Percentiles rank a stretch among this genome's conserved stretches.
Conservation (phyloP, 768 basidiomycete species). For the Punctularia strigosozonata region DNA sequence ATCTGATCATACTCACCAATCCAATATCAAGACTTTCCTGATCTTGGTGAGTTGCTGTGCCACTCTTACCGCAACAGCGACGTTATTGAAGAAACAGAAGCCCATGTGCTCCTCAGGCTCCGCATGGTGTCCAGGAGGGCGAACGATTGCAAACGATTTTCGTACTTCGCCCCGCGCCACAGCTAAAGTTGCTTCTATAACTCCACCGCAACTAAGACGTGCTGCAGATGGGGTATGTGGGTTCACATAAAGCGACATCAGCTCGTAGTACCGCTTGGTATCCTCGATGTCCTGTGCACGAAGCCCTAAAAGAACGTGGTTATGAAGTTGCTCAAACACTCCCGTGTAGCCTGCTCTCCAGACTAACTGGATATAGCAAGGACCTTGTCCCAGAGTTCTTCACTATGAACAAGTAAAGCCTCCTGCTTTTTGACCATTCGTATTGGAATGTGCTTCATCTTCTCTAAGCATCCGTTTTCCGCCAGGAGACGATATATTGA, state of each 20-base stretch:
- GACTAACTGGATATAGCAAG: constrained; percentile 24
- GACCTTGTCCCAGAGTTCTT: constrained; percentile 88
- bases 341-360: background rate
- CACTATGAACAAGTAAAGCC: constrained; percentile 80
- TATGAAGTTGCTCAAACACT: constrained; percentile 5
- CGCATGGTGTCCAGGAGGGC: constrained; percentile 96
- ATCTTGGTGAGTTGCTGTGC: constrained; percentile 58
- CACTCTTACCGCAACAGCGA: constrained; percentile 82
- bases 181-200: constrained; percentile 79
- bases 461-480: constrained; percentile 41
- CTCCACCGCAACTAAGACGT: constrained; percentile 85
- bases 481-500: constrained; percentile 59
- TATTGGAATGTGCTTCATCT: constrained; percentile 73
- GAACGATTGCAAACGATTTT: constrained; percentile 89
- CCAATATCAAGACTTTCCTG: constrained; percentile 82
- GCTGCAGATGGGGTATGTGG: constrained; percentile 77
- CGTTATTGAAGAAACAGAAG: constrained; percentile 99
- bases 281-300: constrained; percentile 62
- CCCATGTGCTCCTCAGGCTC: constrained; percentile 99
- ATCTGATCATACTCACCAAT: constrained; percentile 75
- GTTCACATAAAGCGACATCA: constrained; percentile 87
- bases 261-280: constrained; percentile 77
- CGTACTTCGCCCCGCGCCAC: constrained; percentile 73
- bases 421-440: constrained; percentile 67
- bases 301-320: constrained; percentile 38